These are phyloP conservation scores for Penicillium alfredii DNA, from an alignment of 495 filamentous ascomycete species.

Conservation along the genomic window DNA sequence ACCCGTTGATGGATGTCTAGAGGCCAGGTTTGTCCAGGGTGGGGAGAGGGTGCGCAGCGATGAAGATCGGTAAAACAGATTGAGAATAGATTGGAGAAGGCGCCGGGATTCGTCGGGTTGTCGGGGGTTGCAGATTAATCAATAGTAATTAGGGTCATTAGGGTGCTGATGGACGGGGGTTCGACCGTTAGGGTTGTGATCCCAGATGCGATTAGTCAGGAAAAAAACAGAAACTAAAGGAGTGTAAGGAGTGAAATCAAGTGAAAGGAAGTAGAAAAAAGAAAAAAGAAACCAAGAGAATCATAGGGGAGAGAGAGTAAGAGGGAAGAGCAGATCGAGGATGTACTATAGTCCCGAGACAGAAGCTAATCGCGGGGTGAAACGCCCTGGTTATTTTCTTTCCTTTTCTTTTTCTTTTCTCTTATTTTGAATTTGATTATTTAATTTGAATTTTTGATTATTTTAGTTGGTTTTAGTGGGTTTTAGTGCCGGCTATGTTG, in stretches of 20 bases:
- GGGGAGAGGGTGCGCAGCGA: constrained; percentile 12
- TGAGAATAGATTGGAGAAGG: constrained; percentile 27
- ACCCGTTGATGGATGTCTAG: too few species aligned
- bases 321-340: constrained; percentile 14
- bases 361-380: constrained; percentile 38
- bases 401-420: constrained; percentile 11
- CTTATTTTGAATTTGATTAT: constrained; percentile 13
- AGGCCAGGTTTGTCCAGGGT: too few species aligned
- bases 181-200: constrained; percentile 10
- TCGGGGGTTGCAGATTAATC: constrained; percentile 24
- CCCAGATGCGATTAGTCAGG: constrained; percentile 12
- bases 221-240: constrained; percentile 5
- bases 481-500: too few species aligned
- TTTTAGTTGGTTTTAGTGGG: constrained; percentile 11
- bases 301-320: constrained; percentile 12
- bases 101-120: constrained; percentile 2
- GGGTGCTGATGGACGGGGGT: constrained; percentile 17
- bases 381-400: constrained; percentile 25
- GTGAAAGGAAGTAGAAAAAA: constrained; percentile 14
- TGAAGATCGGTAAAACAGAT: constrained; percentile 21
- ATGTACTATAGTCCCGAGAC: constrained; percentile 24
- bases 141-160: constrained; percentile 25
- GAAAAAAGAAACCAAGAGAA: constrained; percentile 24
- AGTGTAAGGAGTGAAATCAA: constrained; percentile 4
- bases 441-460: constrained; percentile 11